Evolutionary conservation across 2,329 filamentous ascomycete genomes (phyloP).

Genomic region (Paecilomyces fulvus): DNA sequence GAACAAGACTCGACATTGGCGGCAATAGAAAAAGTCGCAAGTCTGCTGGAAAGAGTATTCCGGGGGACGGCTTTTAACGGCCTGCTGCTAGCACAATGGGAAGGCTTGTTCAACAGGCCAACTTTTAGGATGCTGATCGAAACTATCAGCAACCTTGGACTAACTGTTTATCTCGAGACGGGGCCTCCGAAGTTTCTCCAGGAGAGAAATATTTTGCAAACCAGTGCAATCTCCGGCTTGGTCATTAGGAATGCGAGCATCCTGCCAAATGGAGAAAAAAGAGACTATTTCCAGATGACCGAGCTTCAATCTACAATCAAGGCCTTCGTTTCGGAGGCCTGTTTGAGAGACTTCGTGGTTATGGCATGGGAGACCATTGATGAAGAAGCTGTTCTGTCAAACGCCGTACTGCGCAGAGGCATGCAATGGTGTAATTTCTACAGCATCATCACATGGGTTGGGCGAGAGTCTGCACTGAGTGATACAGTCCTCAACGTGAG

Average conservation of each 20-base stretch:
- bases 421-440: conserved; percentile 42
- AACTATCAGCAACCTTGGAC: conserved; percentile 25
- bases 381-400: conserved; percentile 27
- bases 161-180: conserved; percentile 37
- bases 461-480: conserved; percentile 25
- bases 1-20: conserved; percentile 14
- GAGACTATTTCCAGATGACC: conserved; percentile 38
- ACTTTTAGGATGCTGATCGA: conserved; percentile 24
- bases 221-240: conserved; percentile 27
- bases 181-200: conserved; percentile 32
- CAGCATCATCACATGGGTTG: conserved; percentile 38
- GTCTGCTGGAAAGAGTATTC: conserved; percentile 17
- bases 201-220: conserved; percentile 26
- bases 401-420: conserved; percentile 36
- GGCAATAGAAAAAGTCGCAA: conserved; percentile 21
- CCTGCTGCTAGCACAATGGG: conserved; percentile 36
- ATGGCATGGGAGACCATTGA: conserved; percentile 40
- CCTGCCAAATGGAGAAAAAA: conserved; percentile 31
- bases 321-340: conserved; percentile 39
- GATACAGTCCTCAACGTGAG: conserved; percentile 26
- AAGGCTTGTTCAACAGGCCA: conserved; percentile 20
- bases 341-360: conserved; percentile 34
- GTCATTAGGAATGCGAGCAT: conserved; percentile 37
- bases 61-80: conserved; percentile 27
- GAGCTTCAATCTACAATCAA: conserved; percentile 35